Conservation (phyloP, 805 yeast genomes). For the Nakazawaea ishiwadae region DNA sequence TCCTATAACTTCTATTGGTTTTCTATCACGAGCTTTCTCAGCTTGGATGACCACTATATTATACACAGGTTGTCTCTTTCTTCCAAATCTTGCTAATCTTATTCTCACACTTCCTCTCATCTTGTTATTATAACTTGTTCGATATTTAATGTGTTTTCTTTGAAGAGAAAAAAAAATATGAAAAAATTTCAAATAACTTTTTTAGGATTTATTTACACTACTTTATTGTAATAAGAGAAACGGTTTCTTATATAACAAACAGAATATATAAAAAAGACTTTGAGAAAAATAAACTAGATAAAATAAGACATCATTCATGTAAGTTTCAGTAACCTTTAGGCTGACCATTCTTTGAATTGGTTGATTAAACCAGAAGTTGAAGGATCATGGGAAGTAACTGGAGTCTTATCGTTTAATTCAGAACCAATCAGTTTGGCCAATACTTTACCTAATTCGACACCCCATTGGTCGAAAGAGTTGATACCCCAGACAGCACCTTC, state of each 20-base stretch:
- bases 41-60: constrained; percentile 86
- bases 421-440: constrained; percentile 93
- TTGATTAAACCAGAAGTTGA: constrained; percentile 92
- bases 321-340: too few species aligned
- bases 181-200: too few species aligned
- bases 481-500: constrained; percentile 99
- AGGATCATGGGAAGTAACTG: constrained; percentile 72
- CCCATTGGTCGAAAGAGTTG: constrained; percentile 99
- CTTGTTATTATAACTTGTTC: background rate
- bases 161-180: background rate
- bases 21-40: constrained; percentile 72
- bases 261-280: too few species aligned
- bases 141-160: background rate
- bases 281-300: too few species aligned
- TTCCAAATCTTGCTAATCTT: constrained; percentile 89
- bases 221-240: too few species aligned
- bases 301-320: too few species aligned
- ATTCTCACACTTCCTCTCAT: constrained; percentile 79
- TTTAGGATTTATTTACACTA: too few species aligned
- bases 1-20: constrained; percentile 94
- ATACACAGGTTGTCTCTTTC: constrained; percentile 81
- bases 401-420: constrained; percentile 65
- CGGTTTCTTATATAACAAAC: too few species aligned
- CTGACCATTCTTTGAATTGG: constrained; percentile 85
- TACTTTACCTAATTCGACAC: constrained; percentile 98